Evolutionary conservation across 2,329 filamentous ascomycete species (phyloP).

Genomic region (Beauveria australis): DNA sequence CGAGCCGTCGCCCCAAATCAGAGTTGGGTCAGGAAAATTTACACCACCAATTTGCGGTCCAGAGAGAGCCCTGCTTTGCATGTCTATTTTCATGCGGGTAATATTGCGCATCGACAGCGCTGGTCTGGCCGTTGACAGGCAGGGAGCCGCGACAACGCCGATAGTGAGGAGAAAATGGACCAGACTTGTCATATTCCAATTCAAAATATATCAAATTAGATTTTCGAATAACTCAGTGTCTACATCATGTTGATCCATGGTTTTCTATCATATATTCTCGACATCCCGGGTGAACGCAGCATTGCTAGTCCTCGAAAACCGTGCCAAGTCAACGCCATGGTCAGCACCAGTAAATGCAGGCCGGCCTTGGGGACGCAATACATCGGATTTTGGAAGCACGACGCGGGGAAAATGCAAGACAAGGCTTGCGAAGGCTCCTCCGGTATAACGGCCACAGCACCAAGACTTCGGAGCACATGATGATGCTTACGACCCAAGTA

Average conservation of each 20-base stretch:
- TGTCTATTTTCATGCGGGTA: neutral
- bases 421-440: too few relatives aligned
- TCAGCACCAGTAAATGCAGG: too few relatives aligned
- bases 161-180: neutral
- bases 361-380: too few relatives aligned
- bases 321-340: neutral
- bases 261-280: neutral
- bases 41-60: neutral
- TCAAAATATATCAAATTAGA: too few relatives aligned
- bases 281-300: neutral
- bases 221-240: neutral
- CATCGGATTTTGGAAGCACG: too few relatives aligned
- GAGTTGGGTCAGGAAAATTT: slow-evolving; percentile 8
- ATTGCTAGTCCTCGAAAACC: neutral
- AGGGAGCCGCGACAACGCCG: neutral
- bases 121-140: neutral
- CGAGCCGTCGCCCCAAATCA: slow-evolving; percentile 11
- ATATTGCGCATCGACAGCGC: slow-evolving; percentile 4
- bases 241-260: neutral
- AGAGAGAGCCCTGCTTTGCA: neutral
- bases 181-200: neutral
- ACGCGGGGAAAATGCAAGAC: too few relatives aligned
- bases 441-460: too few relatives aligned
- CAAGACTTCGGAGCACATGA: too few relatives aligned
- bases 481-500: too few relatives aligned